Conservation (phyloP, 2,329 filamentous ascomycete genomes). For the Aspergillus novofumigatus region DNA sequence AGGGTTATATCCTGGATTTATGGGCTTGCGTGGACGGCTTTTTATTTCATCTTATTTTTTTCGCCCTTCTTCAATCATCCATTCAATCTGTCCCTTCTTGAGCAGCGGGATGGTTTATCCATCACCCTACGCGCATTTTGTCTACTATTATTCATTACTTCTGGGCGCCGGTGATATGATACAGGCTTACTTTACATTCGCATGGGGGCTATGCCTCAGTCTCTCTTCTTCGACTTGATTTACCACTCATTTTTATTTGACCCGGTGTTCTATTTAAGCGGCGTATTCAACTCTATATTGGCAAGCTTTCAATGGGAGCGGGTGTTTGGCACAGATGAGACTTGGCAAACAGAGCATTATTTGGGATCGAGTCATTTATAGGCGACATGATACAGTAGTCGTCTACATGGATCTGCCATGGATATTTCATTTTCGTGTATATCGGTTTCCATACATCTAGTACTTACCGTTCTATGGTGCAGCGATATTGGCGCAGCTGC, state of each 20-base stretch:
- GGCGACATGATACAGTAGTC: background rate
- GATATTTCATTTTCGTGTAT: background rate
- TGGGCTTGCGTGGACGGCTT: background rate
- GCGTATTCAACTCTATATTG: background rate
- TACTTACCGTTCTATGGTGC: background rate
- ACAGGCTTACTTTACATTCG: conserved; percentile 21
- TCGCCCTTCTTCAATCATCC: background rate
- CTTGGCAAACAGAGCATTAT: too few species aligned
- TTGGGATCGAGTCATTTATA: background rate
- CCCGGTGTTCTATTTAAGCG: background rate
- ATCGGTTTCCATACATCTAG: background rate
- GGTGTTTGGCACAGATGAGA: background rate
- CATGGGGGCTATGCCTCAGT: conserved; percentile 6
- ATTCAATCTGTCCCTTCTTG: conserved; percentile 1
- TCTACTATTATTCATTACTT: conserved; percentile 18
- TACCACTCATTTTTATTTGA: background rate
- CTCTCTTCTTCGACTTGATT: conserved; percentile 6
- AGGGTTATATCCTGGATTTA: conserved; percentile 1
- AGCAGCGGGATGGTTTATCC: conserved; percentile 11
- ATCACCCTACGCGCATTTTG: conserved; percentile 10
- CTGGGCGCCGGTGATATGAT: conserved; percentile 24
- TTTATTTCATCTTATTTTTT: conserved; percentile 1
- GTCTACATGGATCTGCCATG: background rate
- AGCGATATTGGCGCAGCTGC: background rate
- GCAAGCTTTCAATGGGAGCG: background rate